A percentile compares a stretch with the other conserved stretches of the same genome.
Evolutionary conservation across 352 stramenopile genomes (phyloP).

Genomic region (Phytophthora cactorum): DNA sequence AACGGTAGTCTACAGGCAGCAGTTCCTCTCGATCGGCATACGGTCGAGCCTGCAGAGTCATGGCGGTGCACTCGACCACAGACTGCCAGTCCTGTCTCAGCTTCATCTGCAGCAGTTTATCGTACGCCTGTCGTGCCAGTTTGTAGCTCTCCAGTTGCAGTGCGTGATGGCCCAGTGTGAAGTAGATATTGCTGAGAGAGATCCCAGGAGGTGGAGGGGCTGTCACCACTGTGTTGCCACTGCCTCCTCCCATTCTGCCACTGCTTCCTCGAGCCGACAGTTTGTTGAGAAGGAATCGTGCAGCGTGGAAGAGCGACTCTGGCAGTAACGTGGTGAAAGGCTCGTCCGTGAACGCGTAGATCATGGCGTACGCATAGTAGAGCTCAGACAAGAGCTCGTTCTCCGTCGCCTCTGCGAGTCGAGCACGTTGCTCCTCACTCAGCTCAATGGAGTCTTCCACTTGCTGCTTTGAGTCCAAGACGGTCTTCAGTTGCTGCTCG

Average conservation of each 20-base stretch:
- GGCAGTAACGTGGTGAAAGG: constrained; percentile 94
- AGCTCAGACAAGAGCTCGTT: constrained; percentile 87
- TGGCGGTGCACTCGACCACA: constrained; percentile 91
- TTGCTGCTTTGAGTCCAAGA: constrained; percentile 25
- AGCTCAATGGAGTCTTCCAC: constrained; percentile 20
- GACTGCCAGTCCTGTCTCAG: constrained; percentile 86
- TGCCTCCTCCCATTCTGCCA: constrained; percentile 26
- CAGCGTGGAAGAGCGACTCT: constrained; percentile 93
- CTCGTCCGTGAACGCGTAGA: constrained; percentile 94
- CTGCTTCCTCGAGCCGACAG: constrained; percentile 44
- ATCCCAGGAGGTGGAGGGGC: constrained; percentile 76
- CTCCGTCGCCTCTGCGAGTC: constrained; percentile 50
- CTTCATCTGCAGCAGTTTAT: constrained; percentile 92
- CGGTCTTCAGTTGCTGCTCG: constrained; percentile 75
- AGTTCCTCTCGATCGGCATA: constrained; percentile 94
- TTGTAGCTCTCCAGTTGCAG: constrained; percentile 93
- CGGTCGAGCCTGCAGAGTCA: constrained; percentile 93
- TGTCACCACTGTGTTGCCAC: constrained; percentile 20
- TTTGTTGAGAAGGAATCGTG: constrained; percentile 93
- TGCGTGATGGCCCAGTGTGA: constrained; percentile 93
- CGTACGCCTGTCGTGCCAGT: constrained; percentile 92
- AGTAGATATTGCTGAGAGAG: constrained; percentile 92
- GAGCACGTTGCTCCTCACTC: constrained; percentile 35
- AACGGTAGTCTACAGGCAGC: constrained; percentile 95
- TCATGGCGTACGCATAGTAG: constrained; percentile 94